Conservation (phyloP, 1,284 basidiomycete species). For the Veloporphyrellus conicus region DNA sequence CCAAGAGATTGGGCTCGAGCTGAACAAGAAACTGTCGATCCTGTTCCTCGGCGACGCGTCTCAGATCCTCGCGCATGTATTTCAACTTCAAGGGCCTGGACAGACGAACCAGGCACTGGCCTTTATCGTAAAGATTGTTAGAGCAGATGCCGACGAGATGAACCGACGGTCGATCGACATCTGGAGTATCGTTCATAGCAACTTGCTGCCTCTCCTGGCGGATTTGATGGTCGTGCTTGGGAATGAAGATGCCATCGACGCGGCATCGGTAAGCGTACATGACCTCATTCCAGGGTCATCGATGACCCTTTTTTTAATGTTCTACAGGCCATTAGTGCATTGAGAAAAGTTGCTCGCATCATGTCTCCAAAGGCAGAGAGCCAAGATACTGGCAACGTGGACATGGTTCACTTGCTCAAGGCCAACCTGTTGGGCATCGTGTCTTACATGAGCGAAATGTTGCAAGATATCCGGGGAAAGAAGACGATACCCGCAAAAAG, state of each 20-base stretch:
- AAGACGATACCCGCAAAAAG: conserved; percentile 63
- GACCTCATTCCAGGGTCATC: not conserved
- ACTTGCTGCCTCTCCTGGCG: conserved; percentile 63
- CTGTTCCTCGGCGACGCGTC: conserved; percentile 62
- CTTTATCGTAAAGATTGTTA: conserved; percentile 52
- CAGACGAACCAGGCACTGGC: conserved; percentile 55
- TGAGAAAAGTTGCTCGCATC: conserved; percentile 55
- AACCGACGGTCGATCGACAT: conserved; percentile 42
- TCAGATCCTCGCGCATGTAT: conserved; percentile 69
- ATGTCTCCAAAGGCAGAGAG: conserved; percentile 27
- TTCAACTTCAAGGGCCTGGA: conserved; percentile 53
- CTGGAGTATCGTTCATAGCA: conserved; percentile 57
- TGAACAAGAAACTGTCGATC: conserved; percentile 45
- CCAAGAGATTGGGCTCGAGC: conserved; percentile 41
- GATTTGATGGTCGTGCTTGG: conserved; percentile 76
- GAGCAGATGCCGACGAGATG: conserved; percentile 26
- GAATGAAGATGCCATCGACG: conserved; percentile 50
- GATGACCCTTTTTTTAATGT: not conserved
- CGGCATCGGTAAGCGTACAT: conserved; percentile 40
- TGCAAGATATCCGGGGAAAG: conserved; percentile 78
- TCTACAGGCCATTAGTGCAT: conserved; percentile 54
- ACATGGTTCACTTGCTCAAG: conserved; percentile 62
- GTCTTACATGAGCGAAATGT: conserved; percentile 73
- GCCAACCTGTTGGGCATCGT: conserved; percentile 79
- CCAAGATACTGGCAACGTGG: conserved; percentile 25